A percentile compares a stretch with the other conserved stretches of the same genome.
Evolutionary conservation across 495 filamentous ascomycete genomes (phyloP).

Genomic region (Lentithecium fluviatile): DNA sequence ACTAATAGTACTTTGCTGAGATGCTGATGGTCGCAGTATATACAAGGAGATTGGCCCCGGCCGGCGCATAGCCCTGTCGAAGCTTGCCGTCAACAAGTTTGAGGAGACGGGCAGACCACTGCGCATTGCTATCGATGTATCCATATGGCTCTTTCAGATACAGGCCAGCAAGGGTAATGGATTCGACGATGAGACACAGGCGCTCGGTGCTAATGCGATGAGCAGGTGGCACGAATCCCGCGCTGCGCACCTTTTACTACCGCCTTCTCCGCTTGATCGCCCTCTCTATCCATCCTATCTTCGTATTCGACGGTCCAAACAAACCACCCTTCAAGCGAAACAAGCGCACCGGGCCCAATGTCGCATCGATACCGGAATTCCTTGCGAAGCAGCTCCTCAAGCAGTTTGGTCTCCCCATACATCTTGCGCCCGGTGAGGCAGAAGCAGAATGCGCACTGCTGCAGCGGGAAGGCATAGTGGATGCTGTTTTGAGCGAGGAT

Average conservation of each 20-base stretch:
- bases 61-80: conserved; percentile 76
- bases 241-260: conserved; percentile 89
- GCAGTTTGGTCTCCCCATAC: conserved; percentile 78
- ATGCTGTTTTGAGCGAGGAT: conserved; percentile 95
- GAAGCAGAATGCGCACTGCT: conserved; percentile 94
- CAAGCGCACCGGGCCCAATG: conserved; percentile 54
- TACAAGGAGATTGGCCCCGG: conserved; percentile 85
- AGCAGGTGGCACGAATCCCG: conserved; percentile 80
- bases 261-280: conserved; percentile 80
- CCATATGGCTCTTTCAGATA: conserved; percentile 96
- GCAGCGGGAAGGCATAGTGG: conserved; percentile 80
- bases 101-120: conserved; percentile 69
- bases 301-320: conserved; percentile 91
- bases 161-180: conserved; percentile 68
- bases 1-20: neutral
- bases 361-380: conserved; percentile 49
- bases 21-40: conserved; percentile 56
- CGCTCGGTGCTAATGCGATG: conserved; percentile 8
- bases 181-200: neutral
- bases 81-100: conserved; percentile 73
- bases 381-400: conserved; percentile 71
- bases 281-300: conserved; percentile 80
- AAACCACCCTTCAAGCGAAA: conserved; percentile 92
- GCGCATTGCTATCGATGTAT: conserved; percentile 88
- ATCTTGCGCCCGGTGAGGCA: conserved; percentile 91